phyloP scores from a whole-genome alignment of 352 stramenopile genomes.

The Phytophthora citrophthora region DNA sequence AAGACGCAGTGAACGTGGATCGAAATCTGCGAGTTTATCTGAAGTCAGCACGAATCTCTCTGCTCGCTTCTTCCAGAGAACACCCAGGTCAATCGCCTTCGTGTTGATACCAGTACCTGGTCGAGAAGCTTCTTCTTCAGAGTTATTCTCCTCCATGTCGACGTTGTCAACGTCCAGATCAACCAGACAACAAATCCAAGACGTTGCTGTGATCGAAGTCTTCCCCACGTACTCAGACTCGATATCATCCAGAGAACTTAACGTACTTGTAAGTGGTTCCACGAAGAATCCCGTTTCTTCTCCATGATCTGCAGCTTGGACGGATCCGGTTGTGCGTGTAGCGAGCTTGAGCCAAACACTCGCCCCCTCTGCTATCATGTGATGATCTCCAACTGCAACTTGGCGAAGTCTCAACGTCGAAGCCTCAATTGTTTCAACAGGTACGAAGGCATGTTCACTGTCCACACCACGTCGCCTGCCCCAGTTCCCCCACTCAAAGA shows the following conservation, averaged over 20 bases:
- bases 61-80: constrained; percentile 33
- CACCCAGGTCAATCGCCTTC: constrained; percentile 21
- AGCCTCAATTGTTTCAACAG: constrained; percentile 39
- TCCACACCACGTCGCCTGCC: constrained; percentile 58
- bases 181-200: constrained; percentile 42
- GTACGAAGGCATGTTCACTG: constrained; percentile 62
- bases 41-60: constrained; percentile 21
- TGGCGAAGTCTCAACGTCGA: constrained; percentile 44
- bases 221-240: constrained; percentile 28
- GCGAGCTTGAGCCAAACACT: constrained; percentile 67
- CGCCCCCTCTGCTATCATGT: constrained; percentile 62
- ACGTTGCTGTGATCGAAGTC: neutral
- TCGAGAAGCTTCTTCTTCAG: constrained; percentile 17
- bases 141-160: constrained; percentile 31
- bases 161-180: constrained; percentile 67
- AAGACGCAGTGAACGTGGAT: constrained; percentile 20
- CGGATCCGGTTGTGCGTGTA: constrained; percentile 10
- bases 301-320: constrained; percentile 3
- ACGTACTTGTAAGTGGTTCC: constrained; percentile 26
- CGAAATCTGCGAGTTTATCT: constrained; percentile 28
- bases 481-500: constrained; percentile 84
- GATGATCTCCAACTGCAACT: constrained; percentile 57
- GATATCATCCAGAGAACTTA: constrained; percentile 31
- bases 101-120: constrained; percentile 5
- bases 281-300: constrained; percentile 37